These are phyloP conservation scores for Aspergillus sp. DNA, from an alignment of 2,329 filamentous ascomycete genomes.

Conservation along the genomic window DNA sequence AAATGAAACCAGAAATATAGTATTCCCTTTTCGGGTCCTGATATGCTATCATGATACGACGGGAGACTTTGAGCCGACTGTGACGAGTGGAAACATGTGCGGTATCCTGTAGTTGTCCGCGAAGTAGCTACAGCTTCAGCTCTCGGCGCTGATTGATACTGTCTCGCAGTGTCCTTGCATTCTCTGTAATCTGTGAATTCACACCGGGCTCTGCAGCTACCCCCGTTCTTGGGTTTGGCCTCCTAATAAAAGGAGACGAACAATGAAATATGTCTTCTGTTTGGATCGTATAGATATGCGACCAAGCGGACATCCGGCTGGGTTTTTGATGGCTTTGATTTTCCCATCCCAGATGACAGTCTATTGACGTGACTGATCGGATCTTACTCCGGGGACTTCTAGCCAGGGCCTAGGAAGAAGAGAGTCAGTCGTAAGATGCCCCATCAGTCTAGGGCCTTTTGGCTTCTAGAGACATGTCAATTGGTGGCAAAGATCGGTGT, in stretches of 20 bases:
- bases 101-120: conserved; percentile 12
- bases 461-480: neutral
- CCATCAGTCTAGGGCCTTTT: neutral
- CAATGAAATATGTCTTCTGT: neutral
- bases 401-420: neutral
- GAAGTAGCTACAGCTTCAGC: conserved; percentile 9
- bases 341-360: neutral
- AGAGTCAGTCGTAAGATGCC: neutral
- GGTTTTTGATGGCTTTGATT: neutral
- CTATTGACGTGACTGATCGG: neutral
- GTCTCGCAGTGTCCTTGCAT: conserved; percentile 18
- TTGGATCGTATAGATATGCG: neutral
- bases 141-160: conserved; percentile 5
- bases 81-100: neutral
- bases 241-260: neutral
- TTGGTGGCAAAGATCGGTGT: neutral
- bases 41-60: neutral
- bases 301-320: neutral
- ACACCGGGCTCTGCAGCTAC: neutral
- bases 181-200: neutral
- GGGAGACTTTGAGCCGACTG: neutral
- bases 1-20: neutral
- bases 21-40: neutral
- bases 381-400: neutral
- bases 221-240: too few relatives aligned